Base-by-base conservation (phyloP, 345 rosid genomes). In the Jatropha curcas region DNA sequence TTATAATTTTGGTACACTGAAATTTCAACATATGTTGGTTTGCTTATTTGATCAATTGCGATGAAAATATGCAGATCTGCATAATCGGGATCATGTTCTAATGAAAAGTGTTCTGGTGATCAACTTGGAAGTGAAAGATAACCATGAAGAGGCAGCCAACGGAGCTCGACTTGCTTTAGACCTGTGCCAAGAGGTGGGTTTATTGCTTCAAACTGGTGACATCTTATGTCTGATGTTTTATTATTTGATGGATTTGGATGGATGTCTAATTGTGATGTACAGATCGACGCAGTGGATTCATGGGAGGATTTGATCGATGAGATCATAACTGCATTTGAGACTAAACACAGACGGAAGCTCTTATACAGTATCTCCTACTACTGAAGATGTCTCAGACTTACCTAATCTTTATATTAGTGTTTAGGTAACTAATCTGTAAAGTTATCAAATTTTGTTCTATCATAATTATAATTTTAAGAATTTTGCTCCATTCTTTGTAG, bases 121-220 rank as follows among this genome's bases (percentile, higher is more conserved):
- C 78, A 94, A 94, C 86, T 76, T 95, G 85, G 99, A 95, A 77
- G 99, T 95, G 55, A 95, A 94, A 86, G 98, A 94, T 71, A 94
- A 92, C 82, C 97, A 94, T 48, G 98, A 94, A 74, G 99, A 92
- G 82, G 99, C 99, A 55, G 98, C 99, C 19, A 68, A 84, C 7
- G 99, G 99, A 67, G 98, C 86, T 73, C 88, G 89, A 52, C 92
- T 90, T 41, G 81, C 97, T 53, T 83, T 90, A 74, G 97, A 94
- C 74, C 86, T 94, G 63, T 94, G 98, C 80, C 93, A 85, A 81
- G 92, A 88, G 91, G 96, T 90, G 46, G 63, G 65, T 53, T 22
- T 70, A 60, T 45, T 68, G 46, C 55, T 60, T 61, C 60, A 6
- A 39, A n/a, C 39, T 7, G 30, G 52, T 65, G 17, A 19, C 2